phyloP scores from a whole-genome alignment of 2,329 filamentous ascomycete species.

The Cordyceps cateniannulata region DNA sequence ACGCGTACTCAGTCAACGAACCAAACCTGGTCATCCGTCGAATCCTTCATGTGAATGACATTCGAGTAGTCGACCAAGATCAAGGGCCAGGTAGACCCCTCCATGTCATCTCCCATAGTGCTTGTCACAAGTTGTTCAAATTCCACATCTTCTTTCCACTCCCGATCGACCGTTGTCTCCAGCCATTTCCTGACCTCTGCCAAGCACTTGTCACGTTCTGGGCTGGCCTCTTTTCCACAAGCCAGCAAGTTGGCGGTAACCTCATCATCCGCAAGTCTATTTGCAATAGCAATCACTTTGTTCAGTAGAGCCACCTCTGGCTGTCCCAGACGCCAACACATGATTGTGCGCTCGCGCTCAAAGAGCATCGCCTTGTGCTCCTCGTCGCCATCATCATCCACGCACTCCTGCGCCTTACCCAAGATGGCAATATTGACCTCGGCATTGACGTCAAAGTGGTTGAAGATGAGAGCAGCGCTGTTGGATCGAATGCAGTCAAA shows the following conservation, averaged over 20 bases:
- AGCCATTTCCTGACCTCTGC: neutral
- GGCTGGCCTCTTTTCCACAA: neutral
- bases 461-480: constrained; percentile 13
- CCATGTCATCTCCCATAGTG: constrained; percentile 3
- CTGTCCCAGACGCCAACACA: neutral
- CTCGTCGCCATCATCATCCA: neutral
- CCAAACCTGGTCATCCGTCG: neutral
- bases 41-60: neutral
- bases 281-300: constrained; percentile 1
- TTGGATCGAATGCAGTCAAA: constrained; percentile 16
- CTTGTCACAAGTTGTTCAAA: neutral
- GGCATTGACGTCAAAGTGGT: neutral
- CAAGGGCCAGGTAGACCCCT: constrained; percentile 1
- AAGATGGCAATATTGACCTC: neutral
- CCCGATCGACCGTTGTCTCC: neutral
- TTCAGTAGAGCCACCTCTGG: neutral
- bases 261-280: neutral
- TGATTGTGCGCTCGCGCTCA: neutral
- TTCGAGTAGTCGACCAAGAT: constrained; percentile 2
- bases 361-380: neutral
- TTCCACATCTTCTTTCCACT: neutral
- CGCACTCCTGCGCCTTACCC: neutral
- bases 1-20: constrained; percentile 3
- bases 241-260: neutral
- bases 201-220: neutral